Conservation (phyloP, 495 filamentous ascomycete genomes). For the Cudoniella acicularis region DNA sequence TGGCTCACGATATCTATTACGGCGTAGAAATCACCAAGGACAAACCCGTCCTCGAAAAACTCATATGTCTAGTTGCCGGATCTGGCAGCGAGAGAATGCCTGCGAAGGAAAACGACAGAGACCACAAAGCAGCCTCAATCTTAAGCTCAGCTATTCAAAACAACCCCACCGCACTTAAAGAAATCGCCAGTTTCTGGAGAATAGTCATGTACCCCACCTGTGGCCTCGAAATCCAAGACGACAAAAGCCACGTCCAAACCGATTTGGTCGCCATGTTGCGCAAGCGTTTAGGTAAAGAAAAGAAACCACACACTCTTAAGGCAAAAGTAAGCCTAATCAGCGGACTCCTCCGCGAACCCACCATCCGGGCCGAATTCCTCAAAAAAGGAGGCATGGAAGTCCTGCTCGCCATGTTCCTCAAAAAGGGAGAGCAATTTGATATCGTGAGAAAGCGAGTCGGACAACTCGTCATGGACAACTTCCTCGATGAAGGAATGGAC, state of each 20-base stretch:
- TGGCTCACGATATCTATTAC: constrained; percentile 66
- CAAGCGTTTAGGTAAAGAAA: constrained; percentile 24
- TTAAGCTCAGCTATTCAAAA: constrained; percentile 56
- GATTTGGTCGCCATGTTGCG: constrained; percentile 28
- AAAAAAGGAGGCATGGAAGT: constrained; percentile 37
- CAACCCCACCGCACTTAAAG: constrained; percentile 55
- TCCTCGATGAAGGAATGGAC: constrained; percentile 57
- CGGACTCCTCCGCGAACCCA: constrained; percentile 38
- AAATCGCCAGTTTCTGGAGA: constrained; percentile 40
- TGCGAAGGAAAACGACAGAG: constrained; percentile 14
- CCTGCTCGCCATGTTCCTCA: constrained; percentile 43
- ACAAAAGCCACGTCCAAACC: constrained; percentile 11
- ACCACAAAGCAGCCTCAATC: constrained; percentile 44
- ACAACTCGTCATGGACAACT: constrained; percentile 53
- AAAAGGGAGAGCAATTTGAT: constrained; percentile 35
- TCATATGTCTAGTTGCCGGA: constrained; percentile 31
- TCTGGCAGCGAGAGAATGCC: constrained; percentile 26
- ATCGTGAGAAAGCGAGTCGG: constrained; percentile 39
- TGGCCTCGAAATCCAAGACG: neutral
- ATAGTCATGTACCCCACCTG: constrained; percentile 27
- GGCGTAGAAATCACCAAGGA: constrained; percentile 58
- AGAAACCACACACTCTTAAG: constrained; percentile 31
- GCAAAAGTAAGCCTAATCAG: constrained; percentile 36
- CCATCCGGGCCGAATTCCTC: constrained; percentile 50
- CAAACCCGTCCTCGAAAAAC: constrained; percentile 35